A percentile compares a stretch with the other conserved stretches of the same genome.
Evolutionary conservation across 768 basidiomycete species (phyloP).

Genomic region (Tricholoma terreum): DNA sequence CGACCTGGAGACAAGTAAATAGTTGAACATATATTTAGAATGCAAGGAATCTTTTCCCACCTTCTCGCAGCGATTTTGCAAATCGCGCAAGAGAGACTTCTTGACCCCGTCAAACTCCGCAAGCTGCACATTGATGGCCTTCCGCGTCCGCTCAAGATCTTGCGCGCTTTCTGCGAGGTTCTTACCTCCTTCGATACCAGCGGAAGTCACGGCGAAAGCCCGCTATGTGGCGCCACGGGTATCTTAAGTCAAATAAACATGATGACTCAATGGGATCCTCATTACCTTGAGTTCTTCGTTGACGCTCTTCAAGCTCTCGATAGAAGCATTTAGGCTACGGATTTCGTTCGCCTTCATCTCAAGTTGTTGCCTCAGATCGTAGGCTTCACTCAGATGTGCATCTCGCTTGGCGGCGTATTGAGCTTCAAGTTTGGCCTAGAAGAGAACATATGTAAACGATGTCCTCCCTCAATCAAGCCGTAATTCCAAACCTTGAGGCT

Average conservation of each 20-base stretch:
- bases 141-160: slow-evolving; percentile 94
- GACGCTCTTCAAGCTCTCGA: slow-evolving; percentile 92
- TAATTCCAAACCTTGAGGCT: slow-evolving; percentile 74
- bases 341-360: slow-evolving; percentile 84
- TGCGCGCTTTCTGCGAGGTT: slow-evolving; percentile 95
- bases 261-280: not conserved
- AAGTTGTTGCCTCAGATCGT: slow-evolving; percentile 86
- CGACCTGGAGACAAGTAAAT: slow-evolving; percentile 59
- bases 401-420: slow-evolving; percentile 94
- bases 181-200: slow-evolving; percentile 96
- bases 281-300: slow-evolving; percentile 97
- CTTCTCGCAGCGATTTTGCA: slow-evolving; percentile 99
- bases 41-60: slow-evolving; percentile 37
- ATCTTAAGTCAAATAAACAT: slow-evolving; percentile 10
- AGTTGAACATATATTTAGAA: slow-evolving; percentile 14
- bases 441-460: slow-evolving; percentile 12
- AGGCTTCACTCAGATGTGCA: slow-evolving; percentile 78
- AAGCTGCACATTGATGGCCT: slow-evolving; percentile 95
- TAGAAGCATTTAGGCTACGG: slow-evolving; percentile 75
- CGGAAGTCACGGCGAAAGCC: slow-evolving; percentile 94
- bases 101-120: slow-evolving; percentile 99
- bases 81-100: slow-evolving; percentile 97
- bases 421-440: slow-evolving; percentile 86
- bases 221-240: slow-evolving; percentile 50
- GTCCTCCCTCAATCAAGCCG: slow-evolving; percentile 8